Base-by-base conservation (phyloP, 148 eudicot species). In the Chenopodium formosanum region DNA sequence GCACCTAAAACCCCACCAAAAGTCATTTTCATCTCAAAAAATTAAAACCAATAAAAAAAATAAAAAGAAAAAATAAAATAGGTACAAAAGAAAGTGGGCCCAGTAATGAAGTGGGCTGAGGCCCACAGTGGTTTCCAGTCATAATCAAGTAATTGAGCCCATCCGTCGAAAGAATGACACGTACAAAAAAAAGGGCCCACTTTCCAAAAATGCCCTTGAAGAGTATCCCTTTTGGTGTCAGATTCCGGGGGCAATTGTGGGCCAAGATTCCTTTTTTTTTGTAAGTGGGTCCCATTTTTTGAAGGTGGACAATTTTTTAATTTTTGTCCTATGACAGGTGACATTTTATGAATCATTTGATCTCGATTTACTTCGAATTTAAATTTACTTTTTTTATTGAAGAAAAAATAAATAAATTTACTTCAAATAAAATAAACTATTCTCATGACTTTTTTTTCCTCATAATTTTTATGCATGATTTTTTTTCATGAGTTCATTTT, bases 201-300 rank as follows among this genome's bases (percentile, higher is more conserved):
- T 76, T 84, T 65, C 72, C 83, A 72, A 10, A 25, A 44, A 8
- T 84, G 6, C 78, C 86, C 86, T 34, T 81, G 23, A 77, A 50
- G 12, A 7, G 67, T 77, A 31, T 50, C 70, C 78, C 66, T 81
- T 76, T 76, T 77, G 81, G 78, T 84, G 86, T 84, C 86, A 80
- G 81, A 84, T 80, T 84, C 83, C 46, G 20, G 37, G 83, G 86
- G 77, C 71, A 84, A 31, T 56, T 72, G 84, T 80, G 90, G 89
- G 86, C 60, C 86, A 34, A 80, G 76, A 78, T 69, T 53, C 86
- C 50, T 47, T 74, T 73, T 44, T 73, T 6, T 37, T 37, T 37
- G 0, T 34, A 37, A 53, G 32, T n/a, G 87, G 86, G 89, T 32
- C 93, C 88, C 88, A 53, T 40, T 83, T 81, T 79, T 77, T 86